A percentile compares a stretch with the other conserved stretches of the same genome.
phyloP scores from a whole-genome alignment of 257 asterid species.

The Primulina huaijiensis region DNA sequence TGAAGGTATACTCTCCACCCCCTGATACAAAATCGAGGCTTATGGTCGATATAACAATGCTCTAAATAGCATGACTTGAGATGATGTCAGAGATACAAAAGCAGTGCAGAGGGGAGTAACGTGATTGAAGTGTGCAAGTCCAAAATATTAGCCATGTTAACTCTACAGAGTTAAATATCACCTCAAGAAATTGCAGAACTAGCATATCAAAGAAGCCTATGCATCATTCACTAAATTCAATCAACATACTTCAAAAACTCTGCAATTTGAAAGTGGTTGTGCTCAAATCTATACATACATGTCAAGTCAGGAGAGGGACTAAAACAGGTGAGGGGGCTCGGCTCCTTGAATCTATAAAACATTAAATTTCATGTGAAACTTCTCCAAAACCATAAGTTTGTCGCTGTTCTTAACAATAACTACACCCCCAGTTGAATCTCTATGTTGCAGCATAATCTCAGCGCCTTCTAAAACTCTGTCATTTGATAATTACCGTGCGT shows the following conservation, averaged over 20 bases:
- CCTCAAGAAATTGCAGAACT: neutral
- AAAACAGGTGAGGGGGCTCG: neutral
- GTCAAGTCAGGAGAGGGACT: neutral
- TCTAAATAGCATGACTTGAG: neutral
- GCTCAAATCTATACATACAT: neutral
- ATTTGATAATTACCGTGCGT: neutral
- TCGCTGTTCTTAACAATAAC: neutral
- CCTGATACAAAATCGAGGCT: slow-evolving; percentile 38
- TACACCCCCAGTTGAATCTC: neutral
- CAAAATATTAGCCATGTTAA: neutral
- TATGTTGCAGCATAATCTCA: neutral
- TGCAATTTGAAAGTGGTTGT: neutral
- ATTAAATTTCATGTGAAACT: neutral
- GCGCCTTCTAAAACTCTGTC: neutral
- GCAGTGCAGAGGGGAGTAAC: neutral
- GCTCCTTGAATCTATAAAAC: neutral
- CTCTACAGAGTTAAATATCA: no score
- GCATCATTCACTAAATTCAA: neutral
- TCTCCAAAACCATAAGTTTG: neutral
- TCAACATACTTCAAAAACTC: neutral
- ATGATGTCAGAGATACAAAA: neutral
- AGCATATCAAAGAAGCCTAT: neutral
- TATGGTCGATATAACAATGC: neutral
- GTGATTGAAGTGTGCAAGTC: neutral
- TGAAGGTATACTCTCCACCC: slow-evolving; percentile 96